Evolutionary conservation across 306 rosid genomes (phyloP).

Genomic region (Citrullus colocynthis): DNA sequence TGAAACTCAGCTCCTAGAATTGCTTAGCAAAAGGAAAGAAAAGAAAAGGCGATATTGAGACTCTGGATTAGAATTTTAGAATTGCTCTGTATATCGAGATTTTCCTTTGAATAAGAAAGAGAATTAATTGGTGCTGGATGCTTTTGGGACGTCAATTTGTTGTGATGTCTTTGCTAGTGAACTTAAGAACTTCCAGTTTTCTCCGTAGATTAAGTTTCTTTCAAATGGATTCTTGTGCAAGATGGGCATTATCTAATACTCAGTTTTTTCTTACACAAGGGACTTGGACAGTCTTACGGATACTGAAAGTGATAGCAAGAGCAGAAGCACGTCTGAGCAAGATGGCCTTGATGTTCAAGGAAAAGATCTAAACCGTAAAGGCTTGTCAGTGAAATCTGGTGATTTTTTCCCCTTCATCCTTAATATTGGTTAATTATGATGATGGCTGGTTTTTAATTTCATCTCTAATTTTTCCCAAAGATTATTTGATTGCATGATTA

Average conservation of each 20-base stretch:
- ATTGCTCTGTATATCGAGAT: background rate
- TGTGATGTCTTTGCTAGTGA: background rate
- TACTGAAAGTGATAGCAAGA: slow-evolving; percentile 47
- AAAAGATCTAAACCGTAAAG: slow-evolving; percentile 32
- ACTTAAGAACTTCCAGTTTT: background rate
- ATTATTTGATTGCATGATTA: background rate
- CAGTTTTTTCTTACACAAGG: slow-evolving; percentile 24
- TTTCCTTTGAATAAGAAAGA: background rate
- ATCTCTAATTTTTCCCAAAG: background rate
- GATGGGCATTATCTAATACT: background rate
- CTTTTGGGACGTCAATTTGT: background rate
- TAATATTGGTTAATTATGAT: background rate
- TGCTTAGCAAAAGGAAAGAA: background rate
- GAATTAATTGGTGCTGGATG: background rate
- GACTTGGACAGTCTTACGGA: slow-evolving; percentile 37
- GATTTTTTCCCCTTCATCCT: background rate
- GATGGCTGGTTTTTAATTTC: background rate
- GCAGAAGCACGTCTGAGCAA: slow-evolving; percentile 30
- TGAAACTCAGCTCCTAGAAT: background rate
- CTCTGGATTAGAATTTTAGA: background rate
- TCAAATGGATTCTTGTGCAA: background rate
- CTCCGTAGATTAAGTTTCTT: background rate
- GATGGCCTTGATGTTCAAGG: slow-evolving; percentile 27
- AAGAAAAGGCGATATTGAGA: background rate
- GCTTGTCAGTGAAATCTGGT: slow-evolving; percentile 35